These are phyloP conservation scores for Aureobasidium musti DNA, from an alignment of 2,329 filamentous ascomycete genomes.

Conservation along the genomic window DNA sequence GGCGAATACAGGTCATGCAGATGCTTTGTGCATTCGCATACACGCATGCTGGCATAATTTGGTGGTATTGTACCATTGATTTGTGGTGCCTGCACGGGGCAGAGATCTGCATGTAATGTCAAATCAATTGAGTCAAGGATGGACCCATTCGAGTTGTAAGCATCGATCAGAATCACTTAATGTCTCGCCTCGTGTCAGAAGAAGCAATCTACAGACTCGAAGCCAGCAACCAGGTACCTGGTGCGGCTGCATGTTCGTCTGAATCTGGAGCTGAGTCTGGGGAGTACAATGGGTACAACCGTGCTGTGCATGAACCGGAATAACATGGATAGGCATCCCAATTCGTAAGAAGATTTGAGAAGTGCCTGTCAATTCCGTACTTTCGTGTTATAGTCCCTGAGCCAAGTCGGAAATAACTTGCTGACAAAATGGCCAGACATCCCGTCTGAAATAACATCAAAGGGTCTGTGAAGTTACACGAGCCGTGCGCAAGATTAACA, in stretches of 20 bases:
- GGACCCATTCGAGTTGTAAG: not conserved
- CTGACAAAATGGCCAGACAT: not conserved
- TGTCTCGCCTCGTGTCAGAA: not conserved
- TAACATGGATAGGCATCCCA: not conserved
- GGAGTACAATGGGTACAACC: not conserved
- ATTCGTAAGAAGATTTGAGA: not conserved
- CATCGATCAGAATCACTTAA: not conserved
- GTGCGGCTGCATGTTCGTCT: conserved; percentile 7
- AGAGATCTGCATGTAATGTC: conserved; percentile 9
- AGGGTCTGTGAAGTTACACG: conserved; percentile 26
- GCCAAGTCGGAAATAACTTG: conserved; percentile 15
- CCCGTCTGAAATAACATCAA: not conserved
- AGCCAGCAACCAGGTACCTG: conserved; percentile 23
- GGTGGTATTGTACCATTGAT: not conserved
- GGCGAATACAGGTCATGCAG: not conserved
- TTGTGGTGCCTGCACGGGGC: not conserved
- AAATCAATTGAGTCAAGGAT: not conserved
- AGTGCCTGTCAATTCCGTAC: not conserved
- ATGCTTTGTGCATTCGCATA: not conserved
- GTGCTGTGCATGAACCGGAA: conserved; percentile 4
- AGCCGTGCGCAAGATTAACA: conserved; percentile 17
- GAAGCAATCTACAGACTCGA: not conserved
- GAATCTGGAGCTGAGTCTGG: not conserved
- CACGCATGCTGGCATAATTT: not conserved
- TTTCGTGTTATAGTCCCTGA: not conserved